Base-by-base conservation (phyloP, 192 early-diverging fungal genomes). In the Coemansia sp. region DNA sequence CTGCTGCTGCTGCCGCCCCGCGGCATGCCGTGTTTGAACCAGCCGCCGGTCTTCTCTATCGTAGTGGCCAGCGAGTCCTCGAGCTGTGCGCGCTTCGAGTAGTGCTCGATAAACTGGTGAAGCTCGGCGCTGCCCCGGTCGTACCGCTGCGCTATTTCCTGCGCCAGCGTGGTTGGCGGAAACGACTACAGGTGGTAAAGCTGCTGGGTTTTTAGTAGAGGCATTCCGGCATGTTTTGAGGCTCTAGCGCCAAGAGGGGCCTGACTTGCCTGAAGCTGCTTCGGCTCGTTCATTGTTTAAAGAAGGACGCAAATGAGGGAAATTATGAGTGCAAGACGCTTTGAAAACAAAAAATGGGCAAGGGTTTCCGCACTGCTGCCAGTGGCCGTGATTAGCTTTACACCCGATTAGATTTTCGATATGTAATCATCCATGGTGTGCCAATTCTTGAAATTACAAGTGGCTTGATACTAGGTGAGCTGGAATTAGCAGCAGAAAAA, bases 91-190 rank as follows among this genome's bases (percentile, higher is more conserved):
- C 71, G 54, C 31, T 71, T 58, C 12, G 61, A 48, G 44, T 64
- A 64, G 38, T 75, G 60, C 29, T 61, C 58, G 30, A 68, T 58
- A 60, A 75, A 62, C 32, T 55, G 56, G 12, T 27, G 23, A 40
- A 75, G 58, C 15, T 67, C 53, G 10, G 35, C 44, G 10, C 38
- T 61, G 10, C 72, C 72, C 3, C 22, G 30, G 21, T 30, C 42
- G 41, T 68, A 75, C 20, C 72, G 65, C 25, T 34, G 47, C n/a
- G 34, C 43, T 29, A 75, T 54, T 47, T 75, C 72, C 12, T 61
- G 65, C 2, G 72, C 60, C 23, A 75, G 61, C 23, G 41, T 40
- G 5, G 43, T 36, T 1, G 72, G 72, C 25, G 58, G 26, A 30
- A 68, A 53, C 28, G 72, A 75, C 50, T 38, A 36, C n/a, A 60